phyloP scores from a whole-genome alignment of 2,329 filamentous ascomycete species.

The Elsinoe australis region DNA sequence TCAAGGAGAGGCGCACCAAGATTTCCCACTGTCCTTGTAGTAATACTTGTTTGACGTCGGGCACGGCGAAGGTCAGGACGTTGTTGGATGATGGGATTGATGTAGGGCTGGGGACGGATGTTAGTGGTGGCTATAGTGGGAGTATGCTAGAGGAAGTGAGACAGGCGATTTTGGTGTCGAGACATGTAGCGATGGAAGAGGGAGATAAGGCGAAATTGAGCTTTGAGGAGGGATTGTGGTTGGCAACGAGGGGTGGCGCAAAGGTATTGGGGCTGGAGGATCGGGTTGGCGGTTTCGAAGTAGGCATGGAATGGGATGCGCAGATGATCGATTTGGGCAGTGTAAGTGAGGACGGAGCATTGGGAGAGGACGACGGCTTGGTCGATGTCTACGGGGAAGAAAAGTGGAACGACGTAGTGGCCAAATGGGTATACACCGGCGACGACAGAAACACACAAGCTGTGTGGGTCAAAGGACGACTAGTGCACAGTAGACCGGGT shows the following conservation, averaged over 20 bases:
- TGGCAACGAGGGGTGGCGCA: conserved; percentile 84
- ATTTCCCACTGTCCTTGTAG: conserved; percentile 81
- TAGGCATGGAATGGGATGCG: conserved; percentile 85
- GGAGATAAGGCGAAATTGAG: conserved; percentile 55
- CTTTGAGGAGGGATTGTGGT: conserved; percentile 78
- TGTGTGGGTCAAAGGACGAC: conserved; percentile 80
- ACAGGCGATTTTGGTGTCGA: conserved; percentile 69
- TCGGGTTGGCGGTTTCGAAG: conserved; percentile 70
- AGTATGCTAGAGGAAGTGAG: conserved; percentile 76
- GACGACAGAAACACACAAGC: conserved; percentile 83
- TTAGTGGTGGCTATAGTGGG: conserved; percentile 78
- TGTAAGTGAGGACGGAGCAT: conserved; percentile 25
- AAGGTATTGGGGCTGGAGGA: conserved; percentile 65
- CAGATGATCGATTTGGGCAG: conserved; percentile 49
- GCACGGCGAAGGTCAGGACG: conserved; percentile 65
- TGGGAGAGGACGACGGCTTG: conserved; percentile 45
- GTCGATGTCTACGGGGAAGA: conserved; percentile 92
- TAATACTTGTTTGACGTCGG: conserved; percentile 75
- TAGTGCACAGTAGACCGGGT: conserved; percentile 57
- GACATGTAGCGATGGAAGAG: conserved; percentile 56
- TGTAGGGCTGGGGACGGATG: conserved; percentile 83
- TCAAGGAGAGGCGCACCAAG: conserved; percentile 55
- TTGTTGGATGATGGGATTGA: conserved; percentile 66
- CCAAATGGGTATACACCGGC: conserved; percentile 91
- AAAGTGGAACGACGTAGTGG: conserved; percentile 73